Evolutionary conservation across 169 alveolate species (phyloP), one percentile per base, ranked within the genome.

Genomic region (Eimeria mitis): DNA sequence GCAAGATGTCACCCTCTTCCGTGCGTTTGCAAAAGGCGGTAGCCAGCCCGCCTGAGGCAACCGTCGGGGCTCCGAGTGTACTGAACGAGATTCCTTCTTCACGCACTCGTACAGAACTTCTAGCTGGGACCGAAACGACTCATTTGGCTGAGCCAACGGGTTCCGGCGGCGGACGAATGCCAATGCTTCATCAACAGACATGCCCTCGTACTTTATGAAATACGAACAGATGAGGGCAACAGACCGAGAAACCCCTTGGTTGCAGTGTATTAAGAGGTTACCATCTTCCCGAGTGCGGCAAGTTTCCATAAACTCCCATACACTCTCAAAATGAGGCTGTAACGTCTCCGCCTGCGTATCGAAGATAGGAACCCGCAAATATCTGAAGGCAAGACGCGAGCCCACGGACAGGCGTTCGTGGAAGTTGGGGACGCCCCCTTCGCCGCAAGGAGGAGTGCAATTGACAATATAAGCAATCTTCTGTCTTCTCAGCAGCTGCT

Each of bases 211-310:
- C 59, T 94, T 95, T 98, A 98, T 97, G 91, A 98, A 94, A 95
- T 98, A 98, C 31, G 98, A 97, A 40, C 97, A 89, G 54, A 98
- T 97, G 68, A 98, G 89, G 3, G 98, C 94, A n/a, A 98, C 98
- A n/a, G 98, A 96, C 61, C 99, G 97, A 25, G 98, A 96, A 52
- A 97, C 97, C 21, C 99, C 99, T 94, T 97, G 97, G 44, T 96
- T 89, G 97, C 99, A 98, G 96, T 98, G 99, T 34, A 98, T 97
- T 56, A 98, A 92, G n/a, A 97, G 97, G 85, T 94, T 97, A 25
- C 98, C 98, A 83, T 96, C 97, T 31, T 94, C 95, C 28, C 97
- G 96, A 25, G 90, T 89, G 34, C 97, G 89, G n/a, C 81, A 83
- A 40, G 87, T 81, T 63, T 96, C 95, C 89, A 91, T 40, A 37